Conservation (phyloP, 306 rosid species). For the Rosa multiflora region DNA sequence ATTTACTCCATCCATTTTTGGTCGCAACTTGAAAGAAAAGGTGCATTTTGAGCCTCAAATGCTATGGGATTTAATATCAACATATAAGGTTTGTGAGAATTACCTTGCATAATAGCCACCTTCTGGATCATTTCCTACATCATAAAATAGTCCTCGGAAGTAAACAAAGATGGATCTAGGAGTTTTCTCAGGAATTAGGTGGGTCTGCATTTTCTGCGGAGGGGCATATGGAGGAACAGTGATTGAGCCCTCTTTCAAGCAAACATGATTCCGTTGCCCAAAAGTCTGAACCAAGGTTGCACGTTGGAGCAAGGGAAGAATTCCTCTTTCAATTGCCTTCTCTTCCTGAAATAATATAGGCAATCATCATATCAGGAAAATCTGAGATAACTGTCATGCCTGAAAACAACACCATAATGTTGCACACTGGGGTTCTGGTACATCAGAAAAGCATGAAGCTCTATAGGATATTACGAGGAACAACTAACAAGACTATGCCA, state of each 20-base stretch:
- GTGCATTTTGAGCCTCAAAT: constrained; percentile 1
- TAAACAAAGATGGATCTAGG: constrained; percentile 89
- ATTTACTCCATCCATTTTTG: neutral
- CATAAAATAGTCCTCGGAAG: constrained; percentile 88
- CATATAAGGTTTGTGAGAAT: constrained; percentile 15
- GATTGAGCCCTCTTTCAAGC: constrained; percentile 79
- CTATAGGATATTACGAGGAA: neutral
- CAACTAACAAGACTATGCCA: neutral
- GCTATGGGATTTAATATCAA: neutral
- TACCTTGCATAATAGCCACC: constrained; percentile 98
- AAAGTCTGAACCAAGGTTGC: constrained; percentile 92
- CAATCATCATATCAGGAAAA: neutral
- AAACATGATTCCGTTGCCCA: constrained; percentile 88
- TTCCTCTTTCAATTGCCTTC: constrained; percentile 91
- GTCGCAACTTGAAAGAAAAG: neutral
- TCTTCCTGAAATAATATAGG: constrained; percentile 60
- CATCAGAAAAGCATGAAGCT: constrained; percentile 17
- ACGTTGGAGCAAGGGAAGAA: constrained; percentile 71
- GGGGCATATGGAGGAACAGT: constrained; percentile 96
- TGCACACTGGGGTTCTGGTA: constrained; percentile 5
- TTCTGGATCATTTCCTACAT: constrained; percentile 94
- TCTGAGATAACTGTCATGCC: neutral
- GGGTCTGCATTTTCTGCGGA: constrained; percentile 89
- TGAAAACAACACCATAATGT: constrained; percentile 3
- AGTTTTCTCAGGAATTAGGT: constrained; percentile 69